Evolutionary conservation across 176 grass and related monocot species (phyloP).

Genomic region (Zea luxurians): DNA sequence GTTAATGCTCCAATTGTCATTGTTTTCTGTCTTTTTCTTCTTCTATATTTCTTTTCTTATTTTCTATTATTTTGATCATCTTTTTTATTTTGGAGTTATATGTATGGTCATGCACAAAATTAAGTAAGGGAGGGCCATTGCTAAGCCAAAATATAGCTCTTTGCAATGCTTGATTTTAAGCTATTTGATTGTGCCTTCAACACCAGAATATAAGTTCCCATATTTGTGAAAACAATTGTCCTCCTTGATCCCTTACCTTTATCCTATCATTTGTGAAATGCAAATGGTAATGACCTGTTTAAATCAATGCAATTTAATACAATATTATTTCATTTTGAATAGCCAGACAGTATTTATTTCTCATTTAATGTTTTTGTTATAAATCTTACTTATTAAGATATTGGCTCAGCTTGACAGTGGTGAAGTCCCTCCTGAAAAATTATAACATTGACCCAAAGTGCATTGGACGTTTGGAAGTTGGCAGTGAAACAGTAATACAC

Average conservation of each 20-base stretch:
- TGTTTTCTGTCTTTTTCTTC: not conserved
- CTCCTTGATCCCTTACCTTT: not conserved
- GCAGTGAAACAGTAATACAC: conserved; percentile 96
- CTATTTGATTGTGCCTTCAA: not conserved
- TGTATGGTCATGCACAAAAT: not conserved
- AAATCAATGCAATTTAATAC: not conserved
- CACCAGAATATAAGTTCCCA: not conserved
- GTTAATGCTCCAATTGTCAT: not conserved
- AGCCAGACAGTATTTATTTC: not conserved
- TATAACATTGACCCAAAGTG: conserved; percentile 76
- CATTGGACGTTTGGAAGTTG: conserved; percentile 95
- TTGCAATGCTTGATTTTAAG: not conserved
- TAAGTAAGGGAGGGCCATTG: not conserved
- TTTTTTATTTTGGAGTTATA: not conserved
- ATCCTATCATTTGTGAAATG: not conserved
- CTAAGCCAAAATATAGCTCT: not conserved
- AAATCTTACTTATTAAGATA: conserved; percentile 21
- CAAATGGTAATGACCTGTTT: not conserved
- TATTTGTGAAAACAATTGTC: not conserved
- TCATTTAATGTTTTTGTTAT: not conserved
- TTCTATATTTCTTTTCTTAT: not conserved
- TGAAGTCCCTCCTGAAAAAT: conserved; percentile 78
- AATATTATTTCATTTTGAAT: conserved; percentile 5
- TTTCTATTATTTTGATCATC: not conserved
- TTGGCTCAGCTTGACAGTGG: conserved; percentile 76